Percentiles rank a stretch among this genome's conserved stretches.
Evolutionary conservation across 2,329 filamentous ascomycete genomes (phyloP).

Genomic region (Myriosclerotinia curreyana): DNA sequence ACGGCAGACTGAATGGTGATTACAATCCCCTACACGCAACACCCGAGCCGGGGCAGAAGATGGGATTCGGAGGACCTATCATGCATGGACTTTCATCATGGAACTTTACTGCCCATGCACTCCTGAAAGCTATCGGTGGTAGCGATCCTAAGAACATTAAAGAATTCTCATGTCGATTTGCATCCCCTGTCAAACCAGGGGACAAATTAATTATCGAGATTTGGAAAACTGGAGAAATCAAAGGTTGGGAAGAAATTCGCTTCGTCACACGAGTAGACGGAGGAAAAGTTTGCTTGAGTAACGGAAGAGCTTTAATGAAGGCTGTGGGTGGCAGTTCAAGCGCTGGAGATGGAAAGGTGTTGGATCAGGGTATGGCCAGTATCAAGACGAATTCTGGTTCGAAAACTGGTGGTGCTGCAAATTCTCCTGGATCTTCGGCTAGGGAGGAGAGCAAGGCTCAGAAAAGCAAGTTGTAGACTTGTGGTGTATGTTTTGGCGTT

Average conservation of each 20-base stretch:
- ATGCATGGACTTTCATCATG: slow-evolving; percentile 87
- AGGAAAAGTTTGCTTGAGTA: slow-evolving; percentile 82
- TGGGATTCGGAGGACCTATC: slow-evolving; percentile 88
- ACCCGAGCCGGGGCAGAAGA: slow-evolving; percentile 78
- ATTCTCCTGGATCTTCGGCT: slow-evolving; percentile 7
- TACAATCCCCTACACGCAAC: slow-evolving; percentile 92
- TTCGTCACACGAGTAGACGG: slow-evolving; percentile 76
- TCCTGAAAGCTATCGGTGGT: slow-evolving; percentile 70
- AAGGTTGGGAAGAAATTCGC: slow-evolving; percentile 76
- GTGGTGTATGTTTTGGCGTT: neutral
- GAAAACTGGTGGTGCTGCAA: slow-evolving; percentile 15
- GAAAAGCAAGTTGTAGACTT: slow-evolving; percentile 23
- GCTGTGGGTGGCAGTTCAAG: slow-evolving; percentile 32
- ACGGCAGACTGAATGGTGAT: slow-evolving; percentile 73
- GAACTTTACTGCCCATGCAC: slow-evolving; percentile 72
- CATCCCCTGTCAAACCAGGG: slow-evolving; percentile 77
- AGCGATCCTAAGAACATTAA: slow-evolving; percentile 78
- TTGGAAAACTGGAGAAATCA: slow-evolving; percentile 70
- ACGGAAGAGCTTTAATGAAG: slow-evolving; percentile 73
- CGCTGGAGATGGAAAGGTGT: slow-evolving; percentile 26
- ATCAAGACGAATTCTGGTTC: slow-evolving; percentile 14
- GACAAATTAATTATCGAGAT: slow-evolving; percentile 78
- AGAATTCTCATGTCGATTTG: slow-evolving; percentile 87
- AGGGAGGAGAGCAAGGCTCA: slow-evolving; percentile 19
- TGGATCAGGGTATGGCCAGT: slow-evolving; percentile 20